These are phyloP conservation scores for Pseudonitzschia pungens DNA, from an alignment of 108 stramenopile genomes.

Conservation along the genomic window DNA sequence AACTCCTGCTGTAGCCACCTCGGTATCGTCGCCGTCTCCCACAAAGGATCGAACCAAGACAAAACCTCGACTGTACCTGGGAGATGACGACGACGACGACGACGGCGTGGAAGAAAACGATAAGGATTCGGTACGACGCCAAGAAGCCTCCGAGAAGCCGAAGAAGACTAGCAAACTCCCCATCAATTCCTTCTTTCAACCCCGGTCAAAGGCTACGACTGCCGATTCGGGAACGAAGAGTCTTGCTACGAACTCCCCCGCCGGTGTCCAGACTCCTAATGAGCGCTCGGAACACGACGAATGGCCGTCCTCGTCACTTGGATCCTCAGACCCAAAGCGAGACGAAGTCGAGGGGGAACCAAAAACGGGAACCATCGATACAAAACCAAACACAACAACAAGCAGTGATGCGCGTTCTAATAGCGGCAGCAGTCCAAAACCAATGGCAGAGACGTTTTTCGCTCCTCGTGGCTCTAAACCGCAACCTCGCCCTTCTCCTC, in stretches of 20 bases:
- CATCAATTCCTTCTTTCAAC: conserved; percentile 8
- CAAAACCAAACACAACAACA: no score
- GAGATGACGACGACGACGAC: conserved; percentile 4
- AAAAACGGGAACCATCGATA: background rate
- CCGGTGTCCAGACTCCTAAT: no score
- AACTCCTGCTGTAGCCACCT: background rate
- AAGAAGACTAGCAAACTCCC: background rate
- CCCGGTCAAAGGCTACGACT: background rate
- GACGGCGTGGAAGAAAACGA: background rate
- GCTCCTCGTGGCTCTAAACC: background rate
- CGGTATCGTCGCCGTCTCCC: background rate
- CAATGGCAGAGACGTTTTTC: background rate
- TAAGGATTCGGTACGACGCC: no score
- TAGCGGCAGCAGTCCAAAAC: background rate
- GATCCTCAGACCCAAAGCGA: background rate
- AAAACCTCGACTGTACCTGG: background rate
- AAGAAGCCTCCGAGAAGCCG: no score
- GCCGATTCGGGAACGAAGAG: conserved; percentile 7
- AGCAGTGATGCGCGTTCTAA: background rate
- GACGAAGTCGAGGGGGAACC: background rate
- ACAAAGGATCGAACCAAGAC: background rate
- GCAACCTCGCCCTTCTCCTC: background rate
- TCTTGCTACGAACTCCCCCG: background rate
- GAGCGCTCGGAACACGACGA: no score
- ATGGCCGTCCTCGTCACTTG: no score